Base-by-base conservation (phyloP, 2,329 filamentous ascomycete genomes). In the Xylariaceae sp. region DNA sequence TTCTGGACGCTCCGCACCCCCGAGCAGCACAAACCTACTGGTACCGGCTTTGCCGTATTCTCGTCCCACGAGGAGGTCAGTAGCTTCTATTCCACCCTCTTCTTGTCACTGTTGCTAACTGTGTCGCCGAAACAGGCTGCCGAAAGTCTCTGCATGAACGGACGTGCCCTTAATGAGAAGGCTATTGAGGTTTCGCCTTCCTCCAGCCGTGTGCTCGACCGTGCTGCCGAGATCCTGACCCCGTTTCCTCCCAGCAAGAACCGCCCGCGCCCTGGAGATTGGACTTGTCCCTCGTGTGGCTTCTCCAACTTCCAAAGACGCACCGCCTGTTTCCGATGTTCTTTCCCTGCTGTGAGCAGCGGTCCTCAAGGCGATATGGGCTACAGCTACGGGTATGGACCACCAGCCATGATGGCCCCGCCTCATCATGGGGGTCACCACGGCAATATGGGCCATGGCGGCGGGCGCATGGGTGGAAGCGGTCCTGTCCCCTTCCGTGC, bases 281-380 rank as follows among this genome's bases (percentile, higher is more conserved):
- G 93, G 93, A 97, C 92, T 49, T 98, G 93, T 75, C 93, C 93
- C 37, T 96, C 91, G 42, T 98, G 93, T 64, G 93, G 93, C 50
- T 98, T 98, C 74, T 96, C 90, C 61, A 98, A 98, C 77, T 98
- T 98, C 76, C 93, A 98, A 72, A 88, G 93, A 61, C 88, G 93
- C 58, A 97, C 93, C 16, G 93, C 92, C 42, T 98, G 93, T 71
- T 98, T 98, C 86, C 87, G 93, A 59, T 98, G 93, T 76, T 96
- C 91, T 1, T 98, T 94, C 82, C 92, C 93, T n/a, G 92, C 93
- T 21, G 89, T 94, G 67, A 85, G 85, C 52, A 82, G 86, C 27
- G 86, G 82, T 14, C 86, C 86, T 27, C 80, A 79, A 33, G 77
- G 85, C 67, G 61, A 63, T 8, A 59, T 57, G 52, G 77, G 73